Conservation (phyloP, 306 rosid genomes). For the Vigna nakashimae region DNA sequence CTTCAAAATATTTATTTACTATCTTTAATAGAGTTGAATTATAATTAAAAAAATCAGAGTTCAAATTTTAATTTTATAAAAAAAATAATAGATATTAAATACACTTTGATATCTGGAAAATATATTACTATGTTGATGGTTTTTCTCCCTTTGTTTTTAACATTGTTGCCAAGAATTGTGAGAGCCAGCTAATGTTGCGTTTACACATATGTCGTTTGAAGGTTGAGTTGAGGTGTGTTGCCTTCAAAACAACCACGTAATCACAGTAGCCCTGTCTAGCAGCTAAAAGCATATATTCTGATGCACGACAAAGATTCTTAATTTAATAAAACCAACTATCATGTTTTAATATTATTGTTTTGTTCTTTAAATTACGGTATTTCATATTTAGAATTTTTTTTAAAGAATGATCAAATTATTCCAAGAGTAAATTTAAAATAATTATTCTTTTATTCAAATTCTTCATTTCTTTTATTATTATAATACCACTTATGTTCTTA, state of each 20-base stretch:
- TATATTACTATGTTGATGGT: constrained; percentile 32
- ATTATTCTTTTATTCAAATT: too few relatives aligned
- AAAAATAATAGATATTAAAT: too few relatives aligned
- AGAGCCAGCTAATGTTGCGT: constrained; percentile 48
- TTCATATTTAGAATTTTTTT: neutral
- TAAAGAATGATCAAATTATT: too few relatives aligned
- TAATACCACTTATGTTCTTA: too few relatives aligned
- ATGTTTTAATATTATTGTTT: neutral
- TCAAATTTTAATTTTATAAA: too few relatives aligned
- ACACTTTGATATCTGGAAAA: too few relatives aligned
- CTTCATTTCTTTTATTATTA: too few relatives aligned
- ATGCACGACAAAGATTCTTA: neutral
- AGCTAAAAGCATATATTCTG: constrained; percentile 26
- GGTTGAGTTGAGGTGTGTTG: constrained; percentile 29
- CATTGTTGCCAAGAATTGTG: constrained; percentile 36
- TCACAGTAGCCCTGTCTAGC: constrained; percentile 19
- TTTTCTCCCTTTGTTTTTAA: constrained; percentile 30
- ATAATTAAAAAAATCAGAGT: too few relatives aligned
- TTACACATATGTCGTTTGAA: constrained; percentile 44
- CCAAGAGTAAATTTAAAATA: too few relatives aligned
- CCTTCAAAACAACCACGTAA: constrained; percentile 29
- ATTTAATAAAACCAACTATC: neutral
- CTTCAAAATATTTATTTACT: too few relatives aligned
- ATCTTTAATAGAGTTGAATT: too few relatives aligned
- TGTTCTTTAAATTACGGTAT: neutral